phyloP scores from a whole-genome alignment of 768 basidiomycete species.

The Suillus subluteus region DNA sequence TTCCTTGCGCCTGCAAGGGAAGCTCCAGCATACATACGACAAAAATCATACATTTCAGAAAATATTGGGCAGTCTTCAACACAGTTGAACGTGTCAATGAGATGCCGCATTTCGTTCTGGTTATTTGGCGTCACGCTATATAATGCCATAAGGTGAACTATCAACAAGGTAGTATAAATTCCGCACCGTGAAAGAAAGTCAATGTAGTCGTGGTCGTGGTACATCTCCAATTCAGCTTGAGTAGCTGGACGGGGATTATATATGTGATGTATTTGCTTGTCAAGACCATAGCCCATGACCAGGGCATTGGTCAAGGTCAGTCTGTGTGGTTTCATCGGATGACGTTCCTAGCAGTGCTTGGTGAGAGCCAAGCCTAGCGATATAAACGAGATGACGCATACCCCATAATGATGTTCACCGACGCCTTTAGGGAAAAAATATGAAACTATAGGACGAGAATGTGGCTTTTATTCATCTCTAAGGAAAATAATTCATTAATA shows the following conservation, averaged over 20 bases:
- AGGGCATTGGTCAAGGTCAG: constrained; percentile 95
- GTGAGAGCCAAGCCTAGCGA: constrained; percentile 11
- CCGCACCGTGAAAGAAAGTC: constrained; percentile 90
- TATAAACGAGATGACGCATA: constrained; percentile 39
- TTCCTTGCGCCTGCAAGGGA: constrained; percentile 91
- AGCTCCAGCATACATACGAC: constrained; percentile 90
- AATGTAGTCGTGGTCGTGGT: constrained; percentile 95
- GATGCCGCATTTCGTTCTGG: constrained; percentile 66
- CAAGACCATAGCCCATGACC: constrained; percentile 94
- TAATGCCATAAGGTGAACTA: not conserved
- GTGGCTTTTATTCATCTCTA: constrained; percentile 32
- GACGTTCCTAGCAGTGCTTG: constrained; percentile 70
- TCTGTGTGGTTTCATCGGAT: constrained; percentile 98
- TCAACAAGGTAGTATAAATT: constrained; percentile 1
- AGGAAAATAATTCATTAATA: constrained; percentile 4
- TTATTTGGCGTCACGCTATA: constrained; percentile 83
- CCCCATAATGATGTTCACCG: constrained; percentile 96
- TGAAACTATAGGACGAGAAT: constrained; percentile 78
- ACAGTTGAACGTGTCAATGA: constrained; percentile 89
- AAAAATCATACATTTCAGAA: constrained; percentile 92
- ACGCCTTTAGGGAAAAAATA: constrained; percentile 96
- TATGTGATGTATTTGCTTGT: constrained; percentile 92
- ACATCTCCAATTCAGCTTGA: constrained; percentile 83
- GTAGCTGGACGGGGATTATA: constrained; percentile 90
- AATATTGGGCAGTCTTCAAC: constrained; percentile 98